Evolutionary conservation across 2,329 filamentous ascomycete species (phyloP).

Genomic region (Meredithiella fracta): DNA sequence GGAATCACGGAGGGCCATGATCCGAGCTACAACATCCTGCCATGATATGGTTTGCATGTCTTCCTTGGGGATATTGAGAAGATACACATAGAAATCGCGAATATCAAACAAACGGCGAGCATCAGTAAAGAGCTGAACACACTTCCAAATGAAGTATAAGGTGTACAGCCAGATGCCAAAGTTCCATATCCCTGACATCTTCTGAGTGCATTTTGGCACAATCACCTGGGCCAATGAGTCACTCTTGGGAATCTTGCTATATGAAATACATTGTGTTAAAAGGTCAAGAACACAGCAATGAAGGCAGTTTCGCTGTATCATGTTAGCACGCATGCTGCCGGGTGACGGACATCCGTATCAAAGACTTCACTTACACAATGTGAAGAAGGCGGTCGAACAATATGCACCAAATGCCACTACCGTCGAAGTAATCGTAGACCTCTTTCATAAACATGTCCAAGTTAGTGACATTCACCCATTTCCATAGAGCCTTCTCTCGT

Average conservation of each 20-base stretch:
- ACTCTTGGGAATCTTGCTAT: slow-evolving; percentile 53
- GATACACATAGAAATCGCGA: slow-evolving; percentile 69
- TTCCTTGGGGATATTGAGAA: slow-evolving; percentile 63
- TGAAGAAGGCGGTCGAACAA: slow-evolving; percentile 54
- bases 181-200: slow-evolving; percentile 62
- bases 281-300: slow-evolving; percentile 65
- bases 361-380: slow-evolving; percentile 42
- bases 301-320: slow-evolving; percentile 55
- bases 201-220: slow-evolving; percentile 57
- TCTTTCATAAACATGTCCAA: slow-evolving; percentile 72
- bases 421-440: slow-evolving; percentile 74
- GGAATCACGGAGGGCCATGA: slow-evolving; percentile 70
- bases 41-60: slow-evolving; percentile 92
- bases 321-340: not conserved
- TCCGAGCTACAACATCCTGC: slow-evolving; percentile 73
- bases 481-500: slow-evolving; percentile 68
- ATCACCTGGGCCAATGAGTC: slow-evolving; percentile 35
- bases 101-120: slow-evolving; percentile 57
- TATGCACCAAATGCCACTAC: slow-evolving; percentile 74
- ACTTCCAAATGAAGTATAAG: slow-evolving; percentile 71
- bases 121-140: slow-evolving; percentile 57
- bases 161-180: slow-evolving; percentile 68
- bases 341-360: not conserved
- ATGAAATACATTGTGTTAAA: slow-evolving; percentile 79
- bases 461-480: slow-evolving; percentile 83